Evolutionary conservation across 495 filamentous ascomycete genomes (phyloP), one percentile per base, ranked within the genome.

Genomic region (Penicillium manginii): DNA sequence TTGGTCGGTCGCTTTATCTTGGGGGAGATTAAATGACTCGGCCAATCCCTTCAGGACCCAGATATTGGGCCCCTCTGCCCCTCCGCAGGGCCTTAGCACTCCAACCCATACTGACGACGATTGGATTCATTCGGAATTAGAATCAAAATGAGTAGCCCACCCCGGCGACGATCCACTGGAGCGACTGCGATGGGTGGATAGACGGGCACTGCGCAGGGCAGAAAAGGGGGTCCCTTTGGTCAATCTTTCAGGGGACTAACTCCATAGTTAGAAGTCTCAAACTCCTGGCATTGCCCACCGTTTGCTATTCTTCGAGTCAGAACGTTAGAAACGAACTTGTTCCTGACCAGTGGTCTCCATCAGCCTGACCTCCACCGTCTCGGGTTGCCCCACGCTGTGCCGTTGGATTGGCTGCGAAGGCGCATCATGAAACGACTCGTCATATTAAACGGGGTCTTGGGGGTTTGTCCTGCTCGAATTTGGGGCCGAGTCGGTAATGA

Each of bases 21-120:
- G 49, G 31, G 40, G 52, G 50, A 23, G 58, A 47, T 57, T 57
- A 50, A 50, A 57, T 53, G 50, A 57, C 23, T 37, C 10, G 55
- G 40, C 63, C 60, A 66, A 63, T 63, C 63, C 54, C 60, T 66
- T 57, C 50, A 50, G 6, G 39, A 45, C n/a, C 23, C 32, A 17
- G 51, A 66, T 60, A 63, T 63, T 57, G 47, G 45, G 21, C 57
- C 43, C 50, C 57, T 54, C 50, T 22, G 32, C 37, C 35, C 45
- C 43, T 43, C 50, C 33, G 37, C 14, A 18, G 12, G 23, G 46
- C 46, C 46, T 19, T 23, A 23, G 10, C 40, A 18, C 22, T 17
- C 31, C 46, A 29, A 29, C 43, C 50, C 37, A 45, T 43, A 26
- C 23, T 23, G 18, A 45, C 9, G 23, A 33, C 62, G 21, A 64